Conservation (phyloP, 208 protist species). For the Wallacemonas sp. region DNA sequence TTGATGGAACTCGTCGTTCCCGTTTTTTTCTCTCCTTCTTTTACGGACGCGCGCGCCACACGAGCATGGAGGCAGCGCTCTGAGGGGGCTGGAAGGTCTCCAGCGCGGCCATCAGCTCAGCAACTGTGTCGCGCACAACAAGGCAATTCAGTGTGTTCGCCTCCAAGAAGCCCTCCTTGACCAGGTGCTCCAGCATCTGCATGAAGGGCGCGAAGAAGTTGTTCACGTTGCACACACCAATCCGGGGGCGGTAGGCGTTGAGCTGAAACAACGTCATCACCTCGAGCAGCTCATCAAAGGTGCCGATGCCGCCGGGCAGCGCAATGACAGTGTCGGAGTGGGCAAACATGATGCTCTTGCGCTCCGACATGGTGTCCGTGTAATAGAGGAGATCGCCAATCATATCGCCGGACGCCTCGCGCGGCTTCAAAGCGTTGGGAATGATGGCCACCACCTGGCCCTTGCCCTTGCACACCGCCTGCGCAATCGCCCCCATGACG, state of each 20-base stretch:
- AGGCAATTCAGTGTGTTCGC: slow-evolving; percentile 33
- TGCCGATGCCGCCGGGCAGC: slow-evolving; percentile 79
- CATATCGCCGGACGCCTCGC: slow-evolving; percentile 59
- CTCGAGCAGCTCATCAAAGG: slow-evolving; percentile 87
- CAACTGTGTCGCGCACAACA: slow-evolving; percentile 46
- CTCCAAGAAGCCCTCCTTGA: slow-evolving; percentile 70
- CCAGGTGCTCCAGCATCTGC: slow-evolving; percentile 50
- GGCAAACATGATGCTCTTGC: slow-evolving; percentile 87
- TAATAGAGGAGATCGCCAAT: slow-evolving; percentile 65
- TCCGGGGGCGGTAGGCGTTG: slow-evolving; percentile 68
- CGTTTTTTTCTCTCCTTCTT: slow-evolving; percentile 7
- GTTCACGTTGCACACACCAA: slow-evolving; percentile 73
- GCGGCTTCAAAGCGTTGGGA: slow-evolving; percentile 45
- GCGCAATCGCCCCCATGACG: slow-evolving; percentile 75
- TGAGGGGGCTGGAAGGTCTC: slow-evolving; percentile 35
- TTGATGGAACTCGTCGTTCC: not conserved
- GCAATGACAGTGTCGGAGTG: slow-evolving; percentile 66
- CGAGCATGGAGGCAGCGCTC: slow-evolving; percentile 29
- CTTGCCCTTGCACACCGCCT: slow-evolving; percentile 27
- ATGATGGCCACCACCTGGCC: slow-evolving; percentile 67
- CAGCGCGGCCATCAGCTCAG: slow-evolving; percentile 55
- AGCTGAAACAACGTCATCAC: slow-evolving; percentile 84
- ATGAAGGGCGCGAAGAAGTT: slow-evolving; percentile 77
- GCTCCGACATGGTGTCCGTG: slow-evolving; percentile 78
- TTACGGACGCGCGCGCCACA: slow-evolving; percentile 58